Evolutionary conservation across 225 moss, liverwort and hornwort species (phyloP), one percentile per base, ranked within the genome.

Genomic region (Asterella californica): DNA sequence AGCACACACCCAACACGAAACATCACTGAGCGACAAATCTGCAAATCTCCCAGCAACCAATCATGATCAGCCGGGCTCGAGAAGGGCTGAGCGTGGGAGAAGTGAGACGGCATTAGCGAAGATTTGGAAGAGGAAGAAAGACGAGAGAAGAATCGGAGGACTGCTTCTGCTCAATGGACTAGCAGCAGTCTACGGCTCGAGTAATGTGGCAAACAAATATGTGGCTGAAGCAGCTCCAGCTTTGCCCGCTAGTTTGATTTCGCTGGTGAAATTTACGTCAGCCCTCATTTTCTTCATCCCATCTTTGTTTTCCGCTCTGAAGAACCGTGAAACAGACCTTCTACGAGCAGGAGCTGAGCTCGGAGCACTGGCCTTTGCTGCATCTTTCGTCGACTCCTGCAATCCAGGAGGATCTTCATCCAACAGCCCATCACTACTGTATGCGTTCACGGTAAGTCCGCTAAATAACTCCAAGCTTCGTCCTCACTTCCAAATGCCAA

Each of bases 111-210:
- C 52, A 1, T 49, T 77, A 48, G 37, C n/a, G 3, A 87, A 87
- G 24, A 6, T 86, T 22, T 84, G 90, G 87, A 72, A 66, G 50
- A 78, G 78, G 65, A 89, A 71, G 81, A 70, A 90, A 76, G 83
- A 85, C 22, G 87, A 27, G 57, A 89, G 88, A 74, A 91, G 87
- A 80, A 82, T 84, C 4, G 76, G 80, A 64, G 88, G 90, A 37
- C 78, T 95, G 80, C 30, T 95, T 75, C 84, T 95, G 55, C 86
- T 93, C 2, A 95, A 95, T 64, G 76, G 91, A 38, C 76, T 95
- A 46, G 95, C 93, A 25, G 95, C 91, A 38, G 76, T 95, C 4
- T 93, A 95, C 71, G 95, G 95, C 78, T 91, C 95, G 2, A 90
- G 92, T 60, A 93, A 88, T n/a, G 91, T 95, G 18, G 93, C 90